These are phyloP conservation scores for Thermothelomyces thermophilus DNA, from an alignment of 2,329 filamentous ascomycete genomes.

Conservation along the genomic window DNA sequence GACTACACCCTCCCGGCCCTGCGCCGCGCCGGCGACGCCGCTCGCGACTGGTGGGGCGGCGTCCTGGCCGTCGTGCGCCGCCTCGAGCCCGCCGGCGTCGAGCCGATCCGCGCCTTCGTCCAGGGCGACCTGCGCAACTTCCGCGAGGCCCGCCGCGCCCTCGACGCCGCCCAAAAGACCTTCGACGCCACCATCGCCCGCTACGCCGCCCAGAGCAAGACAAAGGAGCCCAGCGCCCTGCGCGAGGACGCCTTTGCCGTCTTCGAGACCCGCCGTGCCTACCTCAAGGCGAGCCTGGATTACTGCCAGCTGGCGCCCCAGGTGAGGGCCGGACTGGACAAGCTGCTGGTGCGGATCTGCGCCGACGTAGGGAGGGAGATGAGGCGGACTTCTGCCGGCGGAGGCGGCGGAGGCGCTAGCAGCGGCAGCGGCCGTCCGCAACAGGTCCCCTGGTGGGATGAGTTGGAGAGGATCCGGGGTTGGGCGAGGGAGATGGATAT, in stretches of 20 bases:
- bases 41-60: slow-evolving; percentile 80
- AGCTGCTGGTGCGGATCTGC: slow-evolving; percentile 76
- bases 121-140: slow-evolving; percentile 73
- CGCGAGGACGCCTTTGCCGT: slow-evolving; percentile 94
- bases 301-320: slow-evolving; percentile 86
- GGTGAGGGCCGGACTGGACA: slow-evolving; percentile 75
- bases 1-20: slow-evolving; percentile 89
- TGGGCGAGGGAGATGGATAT: slow-evolving; percentile 94
- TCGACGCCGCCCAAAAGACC: slow-evolving; percentile 75
- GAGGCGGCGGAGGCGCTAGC: too few relatives aligned
- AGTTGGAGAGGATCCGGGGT: slow-evolving; percentile 86
- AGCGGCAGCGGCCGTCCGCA: too few relatives aligned
- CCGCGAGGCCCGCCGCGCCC: slow-evolving; percentile 69
- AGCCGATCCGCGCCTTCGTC: slow-evolving; percentile 76
- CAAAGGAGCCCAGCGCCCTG: slow-evolving; percentile 85
- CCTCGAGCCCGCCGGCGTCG: slow-evolving; percentile 68
- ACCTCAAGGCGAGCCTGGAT: slow-evolving; percentile 88
- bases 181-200: slow-evolving; percentile 77
- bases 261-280: slow-evolving; percentile 84
- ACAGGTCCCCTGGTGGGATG: slow-evolving; percentile 56
- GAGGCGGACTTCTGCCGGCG: slow-evolving; percentile 44
- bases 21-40: slow-evolving; percentile 76
- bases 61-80: slow-evolving; percentile 67
- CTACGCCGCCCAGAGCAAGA: slow-evolving; percentile 80
- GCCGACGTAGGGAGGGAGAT: slow-evolving; percentile 86